These are phyloP conservation scores for Kwoniella botswanensis DNA, from an alignment of 768 basidiomycete species.

Conservation along the genomic window DNA sequence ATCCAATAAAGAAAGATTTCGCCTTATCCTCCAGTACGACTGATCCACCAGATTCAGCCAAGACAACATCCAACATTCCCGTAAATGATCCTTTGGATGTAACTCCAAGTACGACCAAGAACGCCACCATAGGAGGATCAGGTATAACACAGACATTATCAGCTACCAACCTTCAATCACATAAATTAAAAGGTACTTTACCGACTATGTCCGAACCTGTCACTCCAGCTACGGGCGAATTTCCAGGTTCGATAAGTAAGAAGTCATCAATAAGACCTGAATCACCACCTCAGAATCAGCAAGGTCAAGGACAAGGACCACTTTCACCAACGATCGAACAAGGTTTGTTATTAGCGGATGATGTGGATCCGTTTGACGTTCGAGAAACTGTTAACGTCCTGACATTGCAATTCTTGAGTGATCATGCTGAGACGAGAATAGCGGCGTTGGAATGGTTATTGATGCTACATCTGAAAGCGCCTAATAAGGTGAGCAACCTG, in stretches of 20 bases:
- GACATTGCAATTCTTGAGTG: slow-evolving; percentile 91
- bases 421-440: slow-evolving; percentile 94
- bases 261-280: slow-evolving; percentile 64
- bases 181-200: slow-evolving; percentile 11
- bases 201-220: slow-evolving; percentile 39
- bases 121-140: neutral
- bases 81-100: slow-evolving; percentile 46
- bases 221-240: slow-evolving; percentile 52
- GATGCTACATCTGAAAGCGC: slow-evolving; percentile 98
- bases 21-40: neutral
- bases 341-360: slow-evolving; percentile 42
- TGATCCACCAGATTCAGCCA: slow-evolving; percentile 31
- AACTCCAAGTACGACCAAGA: slow-evolving; percentile 60
- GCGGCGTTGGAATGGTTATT: slow-evolving; percentile 96
- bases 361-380: slow-evolving; percentile 83
- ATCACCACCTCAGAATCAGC: slow-evolving; percentile 58
- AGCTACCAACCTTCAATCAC: slow-evolving; percentile 37
- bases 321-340: slow-evolving; percentile 20
- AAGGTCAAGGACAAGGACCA: slow-evolving; percentile 50
- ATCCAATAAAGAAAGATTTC: slow-evolving; percentile 38
- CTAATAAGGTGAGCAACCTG: slow-evolving; percentile 72
- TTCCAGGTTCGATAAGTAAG: slow-evolving; percentile 36
- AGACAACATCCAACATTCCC: slow-evolving; percentile 21
- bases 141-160: slow-evolving; percentile 25
- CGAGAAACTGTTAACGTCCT: slow-evolving; percentile 89